Base-by-base conservation (phyloP, 1,284 basidiomycete species). In the Apiotrichum mycotoxinovorans region DNA sequence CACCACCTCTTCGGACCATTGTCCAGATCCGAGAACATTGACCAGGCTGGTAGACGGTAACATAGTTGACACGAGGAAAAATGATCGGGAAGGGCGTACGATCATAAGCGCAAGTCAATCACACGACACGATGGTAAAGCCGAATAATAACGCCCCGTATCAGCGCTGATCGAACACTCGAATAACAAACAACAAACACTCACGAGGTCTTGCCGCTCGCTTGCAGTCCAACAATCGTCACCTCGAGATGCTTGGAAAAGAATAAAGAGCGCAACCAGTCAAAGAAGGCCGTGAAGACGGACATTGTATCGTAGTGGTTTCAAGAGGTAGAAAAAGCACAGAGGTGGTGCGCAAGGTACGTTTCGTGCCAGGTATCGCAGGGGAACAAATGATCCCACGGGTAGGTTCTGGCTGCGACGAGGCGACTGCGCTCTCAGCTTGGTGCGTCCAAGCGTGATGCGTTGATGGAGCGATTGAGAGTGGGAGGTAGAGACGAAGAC, bases 1-100 rank as follows among this genome's bases (percentile, higher is more conserved):
- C 0, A 93, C 90, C 37, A 94, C 90, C 58, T 95, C 91, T 78
- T 94, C 90, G 55, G 87, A 90, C 88, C 89, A 91, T 85, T 94
- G 91, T 59, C 90, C 90, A 10, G 85, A 87, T 2, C 87, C 87
- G 25, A 97, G 84, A 9, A 95, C 87, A 72, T 94, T 92, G 51
- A 94, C 90, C 54, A 97, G 66, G 3, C 73, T 76, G 57, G 7
- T 7, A 30, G 7, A 30, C 7, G 30, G 30, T 7, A 30, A 30
- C 30, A 30, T 5, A 12, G 12, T 33, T 12, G 20, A 3, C n/a
- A n/a, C 15, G n/a, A 18, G 11, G n/a, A 10, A 20, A 22, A 34
- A 34, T 14, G 33, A 9, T 34, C 9, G 40, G 20, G 5, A 20
- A 22, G 20, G 20, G 37, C 17, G 37, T 2, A 38, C 15, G 37